These are phyloP conservation scores for Eragrostis tef DNA, from an alignment of 202 grass and related monocot species.

Conservation along the genomic window DNA sequence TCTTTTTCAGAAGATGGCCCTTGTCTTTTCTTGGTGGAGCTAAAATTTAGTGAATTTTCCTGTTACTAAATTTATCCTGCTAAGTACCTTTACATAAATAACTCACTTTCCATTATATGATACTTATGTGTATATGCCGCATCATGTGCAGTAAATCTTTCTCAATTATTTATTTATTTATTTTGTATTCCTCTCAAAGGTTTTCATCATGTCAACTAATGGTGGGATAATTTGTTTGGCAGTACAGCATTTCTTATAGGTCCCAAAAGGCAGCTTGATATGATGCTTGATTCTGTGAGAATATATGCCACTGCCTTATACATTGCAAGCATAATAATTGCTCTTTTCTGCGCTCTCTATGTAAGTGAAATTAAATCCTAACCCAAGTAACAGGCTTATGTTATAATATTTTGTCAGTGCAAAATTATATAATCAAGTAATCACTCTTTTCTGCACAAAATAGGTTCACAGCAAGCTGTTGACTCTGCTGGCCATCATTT, in stretches of 20 bases:
- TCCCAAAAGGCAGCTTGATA: slow-evolving; percentile 88
- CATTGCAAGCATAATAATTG: slow-evolving; percentile 91
- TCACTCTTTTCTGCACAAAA: slow-evolving; percentile 42
- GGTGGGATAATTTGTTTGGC: slow-evolving; percentile 67
- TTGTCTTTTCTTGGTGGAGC: neutral
- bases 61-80: slow-evolving; percentile 3
- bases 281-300: slow-evolving; percentile 99
- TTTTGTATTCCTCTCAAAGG: slow-evolving; percentile 2
- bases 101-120: neutral
- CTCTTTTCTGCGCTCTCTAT: slow-evolving; percentile 86
- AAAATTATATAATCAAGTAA: slow-evolving; percentile 27
- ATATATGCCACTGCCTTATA: slow-evolving; percentile 96
- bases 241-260: slow-evolving; percentile 99
- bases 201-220: slow-evolving; percentile 56
- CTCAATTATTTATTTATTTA: slow-evolving; percentile 23
- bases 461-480: slow-evolving; percentile 88
- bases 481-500: slow-evolving; percentile 86
- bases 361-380: slow-evolving; percentile 60
- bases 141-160: slow-evolving; percentile 6
- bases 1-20: neutral
- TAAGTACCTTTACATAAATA: slow-evolving; percentile 30
- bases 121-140: neutral
- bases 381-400: neutral
- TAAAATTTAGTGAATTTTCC: slow-evolving; percentile 30
- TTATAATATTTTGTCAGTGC: slow-evolving; percentile 21